Evolutionary conservation across 139 green algal genomes (phyloP), one percentile per base, ranked within the genome.

Genomic region (Tetradesmus obliquus): DNA sequence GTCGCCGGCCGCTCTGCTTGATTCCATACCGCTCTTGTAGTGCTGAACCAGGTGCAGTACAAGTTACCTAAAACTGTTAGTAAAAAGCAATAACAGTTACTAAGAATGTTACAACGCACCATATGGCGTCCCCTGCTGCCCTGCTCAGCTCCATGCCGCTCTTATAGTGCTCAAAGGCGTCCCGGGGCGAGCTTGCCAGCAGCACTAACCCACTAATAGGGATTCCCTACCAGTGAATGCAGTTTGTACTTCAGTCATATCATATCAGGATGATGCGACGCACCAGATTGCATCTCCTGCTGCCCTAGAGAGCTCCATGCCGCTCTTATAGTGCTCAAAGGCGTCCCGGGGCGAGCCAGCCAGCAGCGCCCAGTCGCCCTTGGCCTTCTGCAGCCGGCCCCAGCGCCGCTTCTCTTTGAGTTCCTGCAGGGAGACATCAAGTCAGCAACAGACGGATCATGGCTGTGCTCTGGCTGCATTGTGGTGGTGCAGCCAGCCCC

Each of bases 301-400:
- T 5, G 79, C 79, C 0, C 90, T 84, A 17, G 79, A 91, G 85
- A 97, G 91, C 57, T 97, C 95, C 95, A 88, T 58, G 24, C 24
- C 83, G 9, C 85, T 93, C 76, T 80, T 93, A 90, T 98, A 98
- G 90, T 99, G 95, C 51, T 97, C 94, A 71, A 88, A 81, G 0
- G 97, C 97, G 82, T 99, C 97, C 10, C 89, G 51, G 0, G 97
- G 95, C 0, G 95, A 97, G 3, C 97, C 97, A 7, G 95, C 94
- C 82, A 99, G 91, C 81, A 99, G 93, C 85, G 93, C 96, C 90
- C 96, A 92, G 91, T 99, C 97, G 1, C 97, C 97, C 92, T 98
- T 97, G 0, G 92, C 90, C 92, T 99, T 99, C 83, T 97, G 94
- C 74, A 98, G 93, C 81, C 97, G 94, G 1, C 95, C 96, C 88